phyloP scores from a whole-genome alignment of 116 monocot species.

The Iris pallida region DNA sequence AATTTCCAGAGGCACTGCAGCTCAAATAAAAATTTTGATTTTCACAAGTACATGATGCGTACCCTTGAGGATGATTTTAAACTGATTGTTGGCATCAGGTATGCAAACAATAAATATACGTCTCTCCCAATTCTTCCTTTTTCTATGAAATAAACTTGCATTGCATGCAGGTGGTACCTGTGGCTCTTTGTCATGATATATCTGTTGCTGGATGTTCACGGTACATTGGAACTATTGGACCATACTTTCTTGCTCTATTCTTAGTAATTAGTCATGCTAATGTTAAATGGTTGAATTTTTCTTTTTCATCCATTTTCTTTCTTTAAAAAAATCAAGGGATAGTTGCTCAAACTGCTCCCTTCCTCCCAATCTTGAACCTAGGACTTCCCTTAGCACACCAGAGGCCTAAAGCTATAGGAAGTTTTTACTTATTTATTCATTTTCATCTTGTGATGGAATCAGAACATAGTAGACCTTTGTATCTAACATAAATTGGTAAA shows the following conservation, averaged over 20 bases:
- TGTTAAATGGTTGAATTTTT: not conserved
- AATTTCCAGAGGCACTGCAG: constrained; percentile 47
- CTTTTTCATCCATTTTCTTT: not conserved
- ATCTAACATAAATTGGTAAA: no score
- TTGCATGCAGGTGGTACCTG: constrained; percentile 71
- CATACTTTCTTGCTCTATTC: not conserved
- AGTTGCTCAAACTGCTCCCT: not conserved
- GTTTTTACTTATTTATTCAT: no score
- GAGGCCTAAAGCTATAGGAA: no score
- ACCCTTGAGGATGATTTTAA: constrained; percentile 79
- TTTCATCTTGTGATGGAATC: no score
- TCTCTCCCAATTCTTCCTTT: not conserved
- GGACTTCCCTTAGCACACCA: not conserved
- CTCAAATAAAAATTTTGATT: constrained; percentile 50
- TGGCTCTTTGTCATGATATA: constrained; percentile 90
- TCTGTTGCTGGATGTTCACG: constrained; percentile 71
- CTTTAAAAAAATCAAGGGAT: not conserved
- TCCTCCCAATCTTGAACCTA: not conserved
- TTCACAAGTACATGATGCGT: constrained; percentile 77
- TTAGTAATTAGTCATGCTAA: not conserved
- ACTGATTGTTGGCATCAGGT: constrained; percentile 79
- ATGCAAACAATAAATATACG: not conserved
- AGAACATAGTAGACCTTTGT: no score
- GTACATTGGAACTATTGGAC: constrained; percentile 25
- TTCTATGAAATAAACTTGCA: not conserved